Base-by-base conservation (phyloP, 2,329 filamentous ascomycete species). In the Samsoniella hepiali region DNA sequence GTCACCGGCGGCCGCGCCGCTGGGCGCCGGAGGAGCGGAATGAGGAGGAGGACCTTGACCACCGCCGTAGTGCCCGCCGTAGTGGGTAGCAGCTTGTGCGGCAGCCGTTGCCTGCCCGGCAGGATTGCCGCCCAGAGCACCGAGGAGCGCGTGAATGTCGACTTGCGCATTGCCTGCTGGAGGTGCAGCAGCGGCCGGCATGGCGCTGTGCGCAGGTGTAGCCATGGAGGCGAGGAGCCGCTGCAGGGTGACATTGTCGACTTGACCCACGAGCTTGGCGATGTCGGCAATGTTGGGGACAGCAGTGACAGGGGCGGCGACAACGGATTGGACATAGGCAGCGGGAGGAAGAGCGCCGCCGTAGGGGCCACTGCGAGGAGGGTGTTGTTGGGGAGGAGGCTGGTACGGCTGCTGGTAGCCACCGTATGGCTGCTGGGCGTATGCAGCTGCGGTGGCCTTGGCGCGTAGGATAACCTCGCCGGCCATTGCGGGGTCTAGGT, bases 401-500 rank as follows among this genome's bases (percentile, higher is more conserved):
- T 78, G 78, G n/a, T 70, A 64, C 61, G 29, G 49, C 44, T 58
- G 65, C 51, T 66, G 60, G 17, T 59, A 55, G 15, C 65, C 65
- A 9, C 69, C 66, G 54, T 75, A 75, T 10, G 68, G 64, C 68
- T 76, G 73, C 17, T 68, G 67, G 58, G 76, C 74, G 65, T 65
- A 69, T n/a, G 36, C 13, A 42, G 70, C 67, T 27, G 68, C 34
- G 45, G 53, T 53, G 5, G 79, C 76, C 73, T 91, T 93, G 58
- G 88, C 85, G 64, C 91, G 86, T 49, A 89, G 74, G 63, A 96
- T 90, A 17, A 98, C 85, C 69, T 96, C 91, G 17, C 90, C 91
- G 4, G 91, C 92, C 53, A 93, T 87, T 6, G 80, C 76, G 0
- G 93, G 90, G 42, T 96, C 90, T 2, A 97, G 82, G 69, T 93